These are phyloP conservation scores for Magnaporthales sp. DNA, from an alignment of 2,329 filamentous ascomycete species.

Conservation along the genomic window DNA sequence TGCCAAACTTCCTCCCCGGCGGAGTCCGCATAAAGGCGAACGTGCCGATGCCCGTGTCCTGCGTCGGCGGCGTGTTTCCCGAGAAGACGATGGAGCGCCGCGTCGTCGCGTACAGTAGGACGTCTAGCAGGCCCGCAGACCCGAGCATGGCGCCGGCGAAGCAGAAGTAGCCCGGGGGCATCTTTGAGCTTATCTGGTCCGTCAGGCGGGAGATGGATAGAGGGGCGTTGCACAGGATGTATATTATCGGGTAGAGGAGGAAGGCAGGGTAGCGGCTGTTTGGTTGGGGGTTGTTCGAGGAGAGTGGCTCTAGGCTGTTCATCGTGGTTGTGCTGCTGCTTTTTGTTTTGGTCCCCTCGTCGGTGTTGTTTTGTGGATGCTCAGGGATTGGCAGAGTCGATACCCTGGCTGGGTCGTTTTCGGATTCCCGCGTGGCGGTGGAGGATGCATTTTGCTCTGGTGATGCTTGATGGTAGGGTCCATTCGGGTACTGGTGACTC, in stretches of 20 bases:
- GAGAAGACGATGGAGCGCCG: constrained; percentile 43
- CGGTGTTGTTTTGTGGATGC: not conserved
- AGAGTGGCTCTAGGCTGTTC: not conserved
- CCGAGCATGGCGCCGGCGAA: constrained; percentile 51
- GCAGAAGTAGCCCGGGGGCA: constrained; percentile 47
- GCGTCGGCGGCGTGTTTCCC: constrained; percentile 25
- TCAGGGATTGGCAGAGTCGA: not conserved
- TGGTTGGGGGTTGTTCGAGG: not conserved
- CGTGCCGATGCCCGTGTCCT: constrained; percentile 40
- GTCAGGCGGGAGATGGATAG: constrained; percentile 35
- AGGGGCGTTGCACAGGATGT: constrained; percentile 60
- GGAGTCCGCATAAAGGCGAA: constrained; percentile 41
- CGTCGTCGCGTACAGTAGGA: constrained; percentile 42
- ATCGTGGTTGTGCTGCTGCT: not conserved
- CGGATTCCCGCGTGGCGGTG: not conserved
- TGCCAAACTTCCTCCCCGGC: constrained; percentile 27
- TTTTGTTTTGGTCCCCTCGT: not conserved
- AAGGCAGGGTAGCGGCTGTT: constrained; percentile 23
- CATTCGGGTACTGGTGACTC: not conserved
- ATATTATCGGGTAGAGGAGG: constrained; percentile 60
- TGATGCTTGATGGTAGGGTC: not conserved
- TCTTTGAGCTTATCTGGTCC: constrained; percentile 10
- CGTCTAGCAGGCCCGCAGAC: constrained; percentile 46
- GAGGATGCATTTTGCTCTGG: not conserved
- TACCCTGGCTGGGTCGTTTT: not conserved